Conservation (phyloP, 768 basidiomycete genomes). For the Trametes cinnabarina region DNA sequence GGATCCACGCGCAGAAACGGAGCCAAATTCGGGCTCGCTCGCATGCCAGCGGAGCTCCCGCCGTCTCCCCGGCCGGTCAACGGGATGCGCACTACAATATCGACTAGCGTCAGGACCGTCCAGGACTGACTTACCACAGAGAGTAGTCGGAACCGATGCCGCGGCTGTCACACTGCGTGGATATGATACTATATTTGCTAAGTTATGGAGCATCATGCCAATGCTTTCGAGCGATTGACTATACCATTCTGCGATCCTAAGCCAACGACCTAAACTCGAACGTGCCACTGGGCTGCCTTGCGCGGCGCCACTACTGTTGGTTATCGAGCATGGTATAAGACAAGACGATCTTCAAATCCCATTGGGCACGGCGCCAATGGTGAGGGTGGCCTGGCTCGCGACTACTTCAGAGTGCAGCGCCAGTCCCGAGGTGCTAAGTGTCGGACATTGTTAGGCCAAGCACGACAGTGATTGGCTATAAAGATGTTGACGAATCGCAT, state of each 20-base stretch:
- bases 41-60: background rate
- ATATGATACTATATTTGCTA: too few relatives aligned
- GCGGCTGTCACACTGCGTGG: too few relatives aligned
- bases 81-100: background rate
- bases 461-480: background rate
- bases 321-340: constrained; percentile 8
- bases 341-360: background rate
- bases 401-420: too few relatives aligned
- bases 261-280: background rate
- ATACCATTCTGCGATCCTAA: too few relatives aligned
- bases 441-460: background rate
- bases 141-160: background rate
- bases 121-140: background rate
- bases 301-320: background rate
- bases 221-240: too few relatives aligned
- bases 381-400: too few relatives aligned
- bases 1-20: constrained; percentile 7
- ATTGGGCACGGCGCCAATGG: too few relatives aligned
- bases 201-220: too few relatives aligned
- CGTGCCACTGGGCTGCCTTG: background rate
- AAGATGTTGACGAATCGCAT: background rate
- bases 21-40: constrained; percentile 5
- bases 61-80: background rate
- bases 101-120: background rate
- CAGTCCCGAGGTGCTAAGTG: too few relatives aligned